Evolutionary conservation across 169 alveolate species (phyloP).

Genomic region (Plasmodium gonderi): DNA sequence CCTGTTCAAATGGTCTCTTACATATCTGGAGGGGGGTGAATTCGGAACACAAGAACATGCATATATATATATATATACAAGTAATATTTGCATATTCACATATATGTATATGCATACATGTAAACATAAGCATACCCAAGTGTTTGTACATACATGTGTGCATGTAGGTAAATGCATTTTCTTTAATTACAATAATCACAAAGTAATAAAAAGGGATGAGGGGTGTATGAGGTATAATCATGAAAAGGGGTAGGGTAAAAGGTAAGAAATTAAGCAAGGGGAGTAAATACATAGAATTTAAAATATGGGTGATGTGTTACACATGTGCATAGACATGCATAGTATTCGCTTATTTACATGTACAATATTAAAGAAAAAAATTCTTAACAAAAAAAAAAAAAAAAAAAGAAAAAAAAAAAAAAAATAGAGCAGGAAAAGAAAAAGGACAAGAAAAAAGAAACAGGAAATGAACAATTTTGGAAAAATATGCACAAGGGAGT

Average conservation of each 20-base stretch:
- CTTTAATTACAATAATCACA: constrained; percentile 19
- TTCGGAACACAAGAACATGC: background rate
- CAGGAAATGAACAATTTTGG: background rate
- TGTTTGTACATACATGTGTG: background rate
- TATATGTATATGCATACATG: background rate
- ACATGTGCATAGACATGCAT: background rate
- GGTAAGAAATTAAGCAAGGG: background rate
- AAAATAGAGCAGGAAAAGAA: background rate
- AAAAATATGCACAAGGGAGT: no score
- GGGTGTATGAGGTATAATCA: no score
- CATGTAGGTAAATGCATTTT: background rate
- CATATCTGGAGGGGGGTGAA: no score
- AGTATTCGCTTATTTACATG: background rate
- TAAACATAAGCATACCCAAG: background rate
- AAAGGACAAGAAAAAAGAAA: background rate
- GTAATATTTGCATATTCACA: no score
- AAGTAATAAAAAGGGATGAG: background rate
- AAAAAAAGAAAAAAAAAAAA: background rate
- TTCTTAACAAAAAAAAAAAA: background rate
- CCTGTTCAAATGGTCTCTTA: no score
- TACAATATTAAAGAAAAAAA: background rate
- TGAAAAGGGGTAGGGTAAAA: background rate
- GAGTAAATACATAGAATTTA: background rate
- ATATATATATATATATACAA: background rate
- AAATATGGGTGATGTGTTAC: background rate